phyloP scores from a whole-genome alignment of 306 rosid species.

The Cicer bijugum region DNA sequence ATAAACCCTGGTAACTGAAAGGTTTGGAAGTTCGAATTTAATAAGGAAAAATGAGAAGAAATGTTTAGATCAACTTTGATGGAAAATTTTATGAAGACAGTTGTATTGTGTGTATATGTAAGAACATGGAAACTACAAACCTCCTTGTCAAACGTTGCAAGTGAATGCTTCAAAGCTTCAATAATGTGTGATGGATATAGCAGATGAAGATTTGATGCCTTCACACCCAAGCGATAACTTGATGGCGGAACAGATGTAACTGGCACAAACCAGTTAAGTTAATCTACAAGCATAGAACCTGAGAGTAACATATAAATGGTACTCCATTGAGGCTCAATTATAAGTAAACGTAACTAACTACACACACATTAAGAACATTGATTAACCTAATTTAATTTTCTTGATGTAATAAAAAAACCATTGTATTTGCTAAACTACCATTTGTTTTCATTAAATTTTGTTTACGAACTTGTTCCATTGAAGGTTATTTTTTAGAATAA shows the following conservation, averaged over 20 bases:
- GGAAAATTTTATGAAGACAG: conserved; percentile 20
- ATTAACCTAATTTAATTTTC: too few relatives aligned
- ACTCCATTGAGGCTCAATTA: too few relatives aligned
- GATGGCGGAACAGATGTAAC: conserved; percentile 78
- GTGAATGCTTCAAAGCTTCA: conserved; percentile 79
- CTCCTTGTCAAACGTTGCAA: conserved; percentile 78
- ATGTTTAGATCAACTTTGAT: conserved; percentile 1
- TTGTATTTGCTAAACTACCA: too few relatives aligned
- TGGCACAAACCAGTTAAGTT: conserved; percentile 48
- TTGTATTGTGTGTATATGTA: not conserved
- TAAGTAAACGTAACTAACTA: too few relatives aligned
- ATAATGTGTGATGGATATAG: conserved; percentile 69
- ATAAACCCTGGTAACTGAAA: conserved; percentile 91
- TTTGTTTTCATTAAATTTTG: too few relatives aligned
- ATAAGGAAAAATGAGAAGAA: not conserved
- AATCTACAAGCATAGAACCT: conserved; percentile 33
- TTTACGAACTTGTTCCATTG: too few relatives aligned
- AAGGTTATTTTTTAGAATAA: too few relatives aligned
- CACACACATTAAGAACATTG: too few relatives aligned
- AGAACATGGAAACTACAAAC: conserved; percentile 48
- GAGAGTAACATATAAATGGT: conserved; percentile 35
- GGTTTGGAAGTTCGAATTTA: conserved; percentile 39
- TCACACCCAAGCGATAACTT: conserved; percentile 96
- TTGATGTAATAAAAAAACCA: too few relatives aligned
- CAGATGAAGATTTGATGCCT: conserved; percentile 80